Percentiles rank a stretch among this genome's conserved stretches.
phyloP scores from a whole-genome alignment of 2,329 filamentous ascomycete species.

The Rhexocercosporidium sp. region DNA sequence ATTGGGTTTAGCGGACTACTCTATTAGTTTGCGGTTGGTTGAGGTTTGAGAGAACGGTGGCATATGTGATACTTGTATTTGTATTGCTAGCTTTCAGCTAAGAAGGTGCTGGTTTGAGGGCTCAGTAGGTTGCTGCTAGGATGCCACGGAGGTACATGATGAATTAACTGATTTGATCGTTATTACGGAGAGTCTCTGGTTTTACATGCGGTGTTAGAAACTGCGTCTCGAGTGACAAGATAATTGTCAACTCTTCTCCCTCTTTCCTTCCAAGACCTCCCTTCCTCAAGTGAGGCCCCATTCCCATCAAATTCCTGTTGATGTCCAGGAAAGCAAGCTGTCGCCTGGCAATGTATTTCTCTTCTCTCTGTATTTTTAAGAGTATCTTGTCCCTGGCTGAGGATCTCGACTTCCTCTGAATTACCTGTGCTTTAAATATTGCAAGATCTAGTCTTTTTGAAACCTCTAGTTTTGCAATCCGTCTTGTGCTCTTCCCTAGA shows the following conservation, averaged over 20 bases:
- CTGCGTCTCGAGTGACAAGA: background rate
- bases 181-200: background rate
- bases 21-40: constrained; percentile 2
- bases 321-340: too few species aligned
- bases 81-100: constrained; percentile 24
- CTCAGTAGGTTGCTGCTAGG: background rate
- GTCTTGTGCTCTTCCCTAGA: too few species aligned
- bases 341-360: too few species aligned
- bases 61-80: constrained; percentile 27
- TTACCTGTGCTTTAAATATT: too few species aligned
- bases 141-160: background rate
- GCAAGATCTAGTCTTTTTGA: too few species aligned
- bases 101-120: background rate
- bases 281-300: too few species aligned
- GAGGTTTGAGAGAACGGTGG: background rate
- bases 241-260: background rate
- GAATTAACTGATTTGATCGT: constrained; percentile 14
- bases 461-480: too few species aligned
- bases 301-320: too few species aligned
- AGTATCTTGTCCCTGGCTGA: too few species aligned
- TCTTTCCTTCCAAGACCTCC: too few species aligned
- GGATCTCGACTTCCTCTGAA: too few species aligned
- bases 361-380: too few species aligned
- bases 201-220: background rate
- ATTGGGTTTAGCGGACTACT: background rate